Evolutionary conservation across 2,329 filamentous ascomycete genomes (phyloP), one percentile per base, ranked within the genome.

Genomic region (Fusarium kyushuense): DNA sequence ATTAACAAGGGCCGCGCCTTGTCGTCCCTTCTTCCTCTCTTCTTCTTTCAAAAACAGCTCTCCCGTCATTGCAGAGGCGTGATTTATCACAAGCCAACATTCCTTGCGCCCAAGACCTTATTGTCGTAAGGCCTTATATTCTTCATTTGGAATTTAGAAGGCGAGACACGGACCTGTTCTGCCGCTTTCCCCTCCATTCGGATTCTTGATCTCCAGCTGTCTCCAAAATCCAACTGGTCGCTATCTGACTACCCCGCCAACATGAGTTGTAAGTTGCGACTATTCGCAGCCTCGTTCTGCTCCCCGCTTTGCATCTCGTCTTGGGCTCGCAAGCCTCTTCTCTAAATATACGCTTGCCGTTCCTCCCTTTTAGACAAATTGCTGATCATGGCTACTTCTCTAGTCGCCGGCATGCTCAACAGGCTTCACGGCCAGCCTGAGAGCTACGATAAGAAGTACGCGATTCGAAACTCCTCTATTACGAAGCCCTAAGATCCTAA

Each of bases 391-490:
- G 38, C 54, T 27, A 54, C 58, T 49, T 62, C 58, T 68, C 40
- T 65, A 97, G 94, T 97, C 83, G 84, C 91, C 73, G 91, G 87
- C 77, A 97, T 97, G 93, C 86, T 97, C 76, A 97, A 95, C 84
- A 94, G 95, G 87, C 91, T 97, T 76, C 93, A 96, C 76, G 94
- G 94, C 80, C 95, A 98, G 84, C 95, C 95, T 73, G 94, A 97
- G 74, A 97, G 93, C 84, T 99, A 99, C 84, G 96, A 98, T 79
- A 97, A 97, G 83, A 99, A 99, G 93, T 96, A 83, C 76, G 73
- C 71, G 49, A 69, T 14, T 58, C 63, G 84, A 76, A 59, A 59
- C 51, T 54, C 54, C 71, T 36, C 19, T 17, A 36, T 29, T 41
- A 48, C 70, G 57, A 71, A 43, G 29, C 19, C 49, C 41, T 43